These are phyloP conservation scores for Vitis hybrid DNA, from an alignment of 177 flowering plant genomes.

Conservation along the genomic window DNA sequence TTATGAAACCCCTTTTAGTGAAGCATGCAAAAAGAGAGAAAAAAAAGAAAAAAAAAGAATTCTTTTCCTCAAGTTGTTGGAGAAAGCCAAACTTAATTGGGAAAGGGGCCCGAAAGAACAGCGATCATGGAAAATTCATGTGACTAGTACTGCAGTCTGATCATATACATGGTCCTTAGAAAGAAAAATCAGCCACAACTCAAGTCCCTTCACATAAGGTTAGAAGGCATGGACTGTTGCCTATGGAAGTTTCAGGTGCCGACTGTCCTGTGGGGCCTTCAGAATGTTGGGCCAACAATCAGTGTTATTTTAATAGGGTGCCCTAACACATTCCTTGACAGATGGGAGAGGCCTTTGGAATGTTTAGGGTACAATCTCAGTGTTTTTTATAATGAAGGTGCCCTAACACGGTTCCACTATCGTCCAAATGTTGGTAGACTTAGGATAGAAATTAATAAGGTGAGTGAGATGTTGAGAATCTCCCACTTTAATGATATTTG, in stretches of 20 bases:
- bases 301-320: neutral
- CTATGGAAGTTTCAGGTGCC: slow-evolving; percentile 15
- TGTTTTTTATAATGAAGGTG: neutral
- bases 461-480: slow-evolving; percentile 14
- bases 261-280: slow-evolving; percentile 21
- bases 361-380: too few species aligned
- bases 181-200: neutral
- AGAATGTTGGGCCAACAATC: slow-evolving; percentile 16
- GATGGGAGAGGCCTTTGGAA: neutral
- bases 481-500: neutral
- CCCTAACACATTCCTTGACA: neutral
- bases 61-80: too few species aligned
- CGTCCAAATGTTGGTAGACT: neutral
- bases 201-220: neutral
- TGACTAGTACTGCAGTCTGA: too few species aligned
- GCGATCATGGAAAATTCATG: too few species aligned
- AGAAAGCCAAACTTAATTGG: neutral
- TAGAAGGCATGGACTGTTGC: slow-evolving; percentile 12
- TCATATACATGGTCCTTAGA: too few species aligned
- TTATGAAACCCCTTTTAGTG: too few species aligned
- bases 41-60: too few species aligned
- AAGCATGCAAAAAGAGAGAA: too few species aligned
- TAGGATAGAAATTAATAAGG: neutral
- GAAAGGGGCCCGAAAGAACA: neutral
- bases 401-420: neutral